Base-by-base conservation (phyloP, 2,329 filamentous ascomycete species). In the Coleophoma cylindrospora region DNA sequence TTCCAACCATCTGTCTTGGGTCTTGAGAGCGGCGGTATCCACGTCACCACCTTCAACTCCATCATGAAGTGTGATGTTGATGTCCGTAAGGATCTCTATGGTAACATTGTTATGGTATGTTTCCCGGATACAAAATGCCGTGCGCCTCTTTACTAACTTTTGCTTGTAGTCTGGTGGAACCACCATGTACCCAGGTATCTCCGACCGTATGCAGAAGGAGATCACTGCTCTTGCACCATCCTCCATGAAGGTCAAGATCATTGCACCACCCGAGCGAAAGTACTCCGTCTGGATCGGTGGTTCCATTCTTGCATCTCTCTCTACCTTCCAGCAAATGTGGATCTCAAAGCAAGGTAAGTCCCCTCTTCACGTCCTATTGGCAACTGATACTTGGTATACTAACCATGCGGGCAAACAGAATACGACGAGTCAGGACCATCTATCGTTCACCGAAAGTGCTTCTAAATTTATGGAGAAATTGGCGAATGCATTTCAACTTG, bases 1-100 rank as follows among this genome's bases (percentile, higher is more conserved):
- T 99, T 99, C 91, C 90, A 96, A 83, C 94, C 94, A 71, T 94
- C 88, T 63, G 92, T 97, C 66, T 81, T 99, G 66, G 94, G 94
- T 86, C 91, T 96, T 69, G 94, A 99, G 80, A 91, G 86, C 75
- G 92, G 92, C 71, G 94, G 94, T 79, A 97, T 99, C 78, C 94
- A 97, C 81, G 91, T 96, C 72, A 97, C 92, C 73, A 97, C 94
- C 68, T 97, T 96, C 89, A 97, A 97, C 88, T 97, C 94, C 69
- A 96, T 99, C 87, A 97, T 97, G 91, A 99, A 99, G 89, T 97
- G 94, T 77, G 94, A 99, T 77, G 91, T 99, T 75, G 94, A 99
- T 75, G 94, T 99, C 77, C 89, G 94, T 82, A 97, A 97, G 87
- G 94, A 97, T 76, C 86, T 99, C 64, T 99, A 99, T 78, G 91